Percentiles rank a stretch among this genome's conserved stretches.
phyloP scores from a whole-genome alignment of 2,329 filamentous ascomycete species.

The Colletotrichum cordylinicola region DNA sequence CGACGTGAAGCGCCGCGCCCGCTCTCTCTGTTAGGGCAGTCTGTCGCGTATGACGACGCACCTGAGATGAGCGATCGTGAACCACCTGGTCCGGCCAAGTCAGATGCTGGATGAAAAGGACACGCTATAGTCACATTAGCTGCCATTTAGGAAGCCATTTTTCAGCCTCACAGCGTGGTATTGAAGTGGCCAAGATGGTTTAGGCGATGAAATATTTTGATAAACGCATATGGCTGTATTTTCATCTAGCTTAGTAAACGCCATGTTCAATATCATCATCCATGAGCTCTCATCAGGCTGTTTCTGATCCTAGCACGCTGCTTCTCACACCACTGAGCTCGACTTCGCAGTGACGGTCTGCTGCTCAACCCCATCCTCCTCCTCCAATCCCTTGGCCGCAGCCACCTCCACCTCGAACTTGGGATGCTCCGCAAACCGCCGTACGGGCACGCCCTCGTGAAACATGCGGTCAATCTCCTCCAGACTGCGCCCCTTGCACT shows the following conservation, averaged over 20 bases:
- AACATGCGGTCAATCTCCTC: constrained; percentile 31
- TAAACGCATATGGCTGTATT: not conserved
- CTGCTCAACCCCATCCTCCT: not conserved
- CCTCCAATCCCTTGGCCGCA: not conserved
- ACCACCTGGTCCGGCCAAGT: not conserved
- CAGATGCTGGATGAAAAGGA: not conserved
- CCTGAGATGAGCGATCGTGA: not conserved
- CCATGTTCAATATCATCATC: not conserved
- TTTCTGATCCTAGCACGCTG: not conserved
- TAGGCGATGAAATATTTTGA: not conserved
- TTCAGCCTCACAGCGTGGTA: not conserved
- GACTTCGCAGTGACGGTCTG: not conserved
- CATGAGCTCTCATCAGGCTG: not conserved
- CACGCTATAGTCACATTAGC: not conserved
- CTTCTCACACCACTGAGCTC: not conserved
- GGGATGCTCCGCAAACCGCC: constrained; percentile 25
- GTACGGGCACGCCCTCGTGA: constrained; percentile 19
- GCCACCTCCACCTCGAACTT: not conserved
- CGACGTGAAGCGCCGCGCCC: not conserved
- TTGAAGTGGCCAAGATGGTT: no score
- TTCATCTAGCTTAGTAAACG: not conserved
- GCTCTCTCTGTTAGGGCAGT: not conserved
- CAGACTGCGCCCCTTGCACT: constrained; percentile 28
- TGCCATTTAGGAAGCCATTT: not conserved
- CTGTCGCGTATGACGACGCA: not conserved